A percentile compares a stretch with the other conserved stretches of the same genome.
These are phyloP conservation scores for Neofusicoccum cordaticola DNA, from an alignment of 2,329 filamentous ascomycete genomes.

Conservation along the genomic window DNA sequence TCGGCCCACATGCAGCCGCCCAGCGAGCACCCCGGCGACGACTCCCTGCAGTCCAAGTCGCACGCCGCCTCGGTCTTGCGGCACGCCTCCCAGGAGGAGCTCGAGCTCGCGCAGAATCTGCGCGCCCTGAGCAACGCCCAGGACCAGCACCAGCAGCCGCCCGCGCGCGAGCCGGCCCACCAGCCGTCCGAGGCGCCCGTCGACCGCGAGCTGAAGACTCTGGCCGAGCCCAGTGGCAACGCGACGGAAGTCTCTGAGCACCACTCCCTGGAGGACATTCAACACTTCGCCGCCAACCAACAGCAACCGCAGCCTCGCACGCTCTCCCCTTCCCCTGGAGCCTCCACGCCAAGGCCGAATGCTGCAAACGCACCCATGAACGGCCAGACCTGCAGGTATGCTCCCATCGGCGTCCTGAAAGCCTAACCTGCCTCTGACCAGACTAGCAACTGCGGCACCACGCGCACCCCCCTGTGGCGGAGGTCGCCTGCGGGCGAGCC, in stretches of 20 bases:
- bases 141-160: conserved; percentile 22
- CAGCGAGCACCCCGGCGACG: neutral
- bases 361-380: conserved; percentile 41
- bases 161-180: conserved; percentile 21
- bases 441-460: conserved; percentile 87
- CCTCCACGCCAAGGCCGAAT: conserved; percentile 19
- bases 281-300: conserved; percentile 27
- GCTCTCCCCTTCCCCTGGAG: conserved; percentile 12
- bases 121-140: conserved; percentile 45
- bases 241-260: conserved; percentile 33
- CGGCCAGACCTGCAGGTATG: conserved; percentile 72
- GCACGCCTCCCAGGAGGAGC: conserved; percentile 48
- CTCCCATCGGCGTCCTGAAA: conserved; percentile 1
- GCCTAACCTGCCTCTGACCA: neutral
- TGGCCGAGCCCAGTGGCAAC: conserved; percentile 21
- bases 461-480: conserved; percentile 89
- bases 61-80: conserved; percentile 28
- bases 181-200: conserved; percentile 9
- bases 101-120: conserved; percentile 50
- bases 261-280: conserved; percentile 40
- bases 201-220: neutral
- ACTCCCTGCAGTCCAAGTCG: neutral
- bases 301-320: conserved; percentile 1
- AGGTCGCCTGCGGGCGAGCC: conserved; percentile 88
- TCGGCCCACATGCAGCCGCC: neutral